phyloP scores from a whole-genome alignment of 352 stramenopile species.

The Thalassiosira oceanica region DNA sequence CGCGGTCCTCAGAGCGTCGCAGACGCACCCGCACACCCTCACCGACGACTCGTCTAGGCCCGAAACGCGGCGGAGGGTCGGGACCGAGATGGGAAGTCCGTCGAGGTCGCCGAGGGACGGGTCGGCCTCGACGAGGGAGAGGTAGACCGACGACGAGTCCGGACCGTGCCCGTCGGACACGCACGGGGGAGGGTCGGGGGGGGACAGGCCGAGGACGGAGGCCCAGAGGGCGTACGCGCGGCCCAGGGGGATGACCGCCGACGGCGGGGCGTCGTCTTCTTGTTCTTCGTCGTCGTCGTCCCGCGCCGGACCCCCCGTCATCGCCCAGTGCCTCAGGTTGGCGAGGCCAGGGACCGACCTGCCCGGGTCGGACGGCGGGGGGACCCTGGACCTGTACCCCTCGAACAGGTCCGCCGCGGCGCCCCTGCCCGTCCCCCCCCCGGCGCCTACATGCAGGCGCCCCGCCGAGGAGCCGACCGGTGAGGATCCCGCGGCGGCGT shows the following conservation, averaged over 20 bases:
- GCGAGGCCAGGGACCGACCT: conserved; percentile 14
- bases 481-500: background rate
- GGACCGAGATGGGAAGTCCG: background rate
- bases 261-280: conserved; percentile 4
- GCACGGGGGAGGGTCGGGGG: background rate
- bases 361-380: background rate
- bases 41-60: conserved; percentile 16
- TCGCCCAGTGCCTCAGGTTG: conserved; percentile 32
- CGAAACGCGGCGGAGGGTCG: no score
- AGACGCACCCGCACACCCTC: conserved; percentile 42
- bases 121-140: conserved; percentile 41
- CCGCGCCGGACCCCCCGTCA: no score
- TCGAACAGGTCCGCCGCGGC: no score
- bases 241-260: conserved; percentile 29
- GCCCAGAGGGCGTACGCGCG: conserved; percentile 37
- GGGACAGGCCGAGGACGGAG: conserved; percentile 25
- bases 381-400: background rate
- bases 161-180: background rate
- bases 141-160: conserved; percentile 33
- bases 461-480: background rate
- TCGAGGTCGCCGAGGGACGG: conserved; percentile 20
- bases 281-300: background rate
- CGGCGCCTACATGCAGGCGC: no score
- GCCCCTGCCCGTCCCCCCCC: no score
- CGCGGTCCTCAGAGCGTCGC: conserved; percentile 21